Base-by-base conservation (phyloP, 2,329 filamentous ascomycete species). In the Paraphaeosphaeria minitans region DNA sequence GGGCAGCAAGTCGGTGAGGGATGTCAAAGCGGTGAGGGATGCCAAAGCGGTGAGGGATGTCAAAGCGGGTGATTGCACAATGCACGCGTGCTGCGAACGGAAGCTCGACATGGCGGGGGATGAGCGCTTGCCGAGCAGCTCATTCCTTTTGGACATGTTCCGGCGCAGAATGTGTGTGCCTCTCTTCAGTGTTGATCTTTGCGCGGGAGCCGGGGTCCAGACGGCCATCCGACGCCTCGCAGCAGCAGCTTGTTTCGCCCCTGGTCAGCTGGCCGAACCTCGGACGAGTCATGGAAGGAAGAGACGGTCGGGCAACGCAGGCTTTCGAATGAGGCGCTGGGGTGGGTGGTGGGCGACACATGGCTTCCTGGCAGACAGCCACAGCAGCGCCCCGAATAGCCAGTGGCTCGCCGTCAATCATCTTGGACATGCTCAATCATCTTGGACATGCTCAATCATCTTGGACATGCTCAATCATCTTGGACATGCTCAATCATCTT, bases 161-260 rank as follows among this genome's bases (percentile, higher is more conserved):
- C 41, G 49, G 49, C 14, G 35, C 37, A 31, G n/a, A 24, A 21
- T 22, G 10, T 19, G 22, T 29, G 22, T 39, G 24, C 6, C 24
- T 10, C 12, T 27, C 24, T 10, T 4, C 27, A 41, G 50, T 16
- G 50, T 31, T 21, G 53, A 33, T 13, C 37, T 27, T 35, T 33
- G 2, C 24, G 46, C 54, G 45, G 45, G 46, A 50, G 35, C 46
- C 16, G 41, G 53, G 49, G 55, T 51, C 48, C 54, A 61, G 61
- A 55, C 56, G 57, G 53, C 55, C 54, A 53, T 49, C 16, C 35
- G 46, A 16, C 24, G 24, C 24, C 22, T 46, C 39, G 47, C 24
- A 42, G 22, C 22, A 33, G n/a, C 14, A 50, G 39, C 13, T 19
- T 53, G 50, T 33, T 21, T 53, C 37, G 42, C 4, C 21, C 37